Percentiles rank a stretch among this genome's conserved stretches.
Evolutionary conservation across 805 yeast genomes (phyloP).

Genomic region (Candida insectorum): DNA sequence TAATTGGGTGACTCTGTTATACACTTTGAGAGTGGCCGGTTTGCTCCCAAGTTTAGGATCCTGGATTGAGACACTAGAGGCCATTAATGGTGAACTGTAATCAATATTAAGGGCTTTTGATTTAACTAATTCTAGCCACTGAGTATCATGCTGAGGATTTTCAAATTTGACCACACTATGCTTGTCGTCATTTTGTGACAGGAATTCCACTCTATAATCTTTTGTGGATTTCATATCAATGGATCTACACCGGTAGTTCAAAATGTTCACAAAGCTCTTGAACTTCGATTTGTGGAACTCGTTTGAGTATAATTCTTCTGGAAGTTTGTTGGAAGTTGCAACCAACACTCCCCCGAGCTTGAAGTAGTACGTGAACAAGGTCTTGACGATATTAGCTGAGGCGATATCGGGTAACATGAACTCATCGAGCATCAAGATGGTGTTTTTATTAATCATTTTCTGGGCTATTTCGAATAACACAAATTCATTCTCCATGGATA

Average conservation of each 20-base stretch:
- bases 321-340: slow-evolving; percentile 70
- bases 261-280: slow-evolving; percentile 51
- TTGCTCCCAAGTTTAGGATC: slow-evolving; percentile 11
- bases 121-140: slow-evolving; percentile 35
- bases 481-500: slow-evolving; percentile 57
- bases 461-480: slow-evolving; percentile 65
- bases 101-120: slow-evolving; percentile 14
- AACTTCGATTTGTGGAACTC: slow-evolving; percentile 60
- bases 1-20: slow-evolving; percentile 50
- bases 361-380: slow-evolving; percentile 65
- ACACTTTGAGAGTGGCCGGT: slow-evolving; percentile 42
- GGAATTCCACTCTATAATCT: slow-evolving; percentile 49
- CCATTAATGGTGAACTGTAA: slow-evolving; percentile 6
- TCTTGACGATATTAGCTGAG: slow-evolving; percentile 63
- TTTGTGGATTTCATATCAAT: slow-evolving; percentile 57
- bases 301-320: slow-evolving; percentile 67
- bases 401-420: slow-evolving; percentile 78
- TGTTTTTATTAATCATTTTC: slow-evolving; percentile 54
- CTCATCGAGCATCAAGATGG: slow-evolving; percentile 65
- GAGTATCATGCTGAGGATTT: slow-evolving; percentile 18
- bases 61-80: slow-evolving; percentile 8
- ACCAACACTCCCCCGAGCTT: slow-evolving; percentile 72
- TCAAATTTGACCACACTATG: slow-evolving; percentile 29
- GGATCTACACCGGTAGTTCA: slow-evolving; percentile 57
- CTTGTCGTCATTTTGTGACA: slow-evolving; percentile 18